phyloP scores from a whole-genome alignment of 306 rosid genomes.

The Cicer pinnatifidum region DNA sequence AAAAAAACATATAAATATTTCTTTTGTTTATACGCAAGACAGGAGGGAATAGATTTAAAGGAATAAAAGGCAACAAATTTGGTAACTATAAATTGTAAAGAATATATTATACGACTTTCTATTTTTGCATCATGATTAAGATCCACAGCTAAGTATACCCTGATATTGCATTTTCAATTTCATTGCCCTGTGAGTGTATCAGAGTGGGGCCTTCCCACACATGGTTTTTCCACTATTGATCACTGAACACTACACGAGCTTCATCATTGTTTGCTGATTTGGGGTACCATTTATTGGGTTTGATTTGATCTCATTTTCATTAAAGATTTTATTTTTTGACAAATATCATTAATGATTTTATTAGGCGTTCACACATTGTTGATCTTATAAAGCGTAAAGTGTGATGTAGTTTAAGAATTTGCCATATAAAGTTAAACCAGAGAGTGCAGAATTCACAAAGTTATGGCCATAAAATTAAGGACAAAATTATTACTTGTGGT shows the following conservation, averaged over 20 bases:
- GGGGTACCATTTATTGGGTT: slow-evolving; percentile 30
- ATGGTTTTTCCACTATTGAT: slow-evolving; percentile 52
- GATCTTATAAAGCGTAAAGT: not conserved
- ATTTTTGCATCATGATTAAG: slow-evolving; percentile 67
- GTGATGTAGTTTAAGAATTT: slow-evolving; percentile 17
- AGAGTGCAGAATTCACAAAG: not conserved
- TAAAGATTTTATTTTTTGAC: slow-evolving; percentile 13
- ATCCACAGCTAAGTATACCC: slow-evolving; percentile 51
- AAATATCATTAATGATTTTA: too few species aligned
- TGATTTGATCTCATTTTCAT: slow-evolving; percentile 48
- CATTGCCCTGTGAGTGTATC: slow-evolving; percentile 31
- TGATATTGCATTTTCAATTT: slow-evolving; percentile 40
- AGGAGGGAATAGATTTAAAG: not conserved
- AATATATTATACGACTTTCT: slow-evolving; percentile 51
- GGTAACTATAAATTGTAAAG: slow-evolving; percentile 34
- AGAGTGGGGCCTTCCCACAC: slow-evolving; percentile 59
- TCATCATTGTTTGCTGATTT: slow-evolving; percentile 65
- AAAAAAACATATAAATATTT: too few species aligned
- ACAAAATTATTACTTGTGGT: not conserved
- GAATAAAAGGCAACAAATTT: not conserved
- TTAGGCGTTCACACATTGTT: slow-evolving; percentile 13
- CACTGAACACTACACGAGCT: slow-evolving; percentile 46
- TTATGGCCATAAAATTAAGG: not conserved
- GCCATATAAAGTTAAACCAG: slow-evolving; percentile 1
- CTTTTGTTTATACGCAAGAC: not conserved